A percentile compares a stretch with the other conserved stretches of the same genome.
Conservation (phyloP, 2,329 filamentous ascomycete species). For the Fusarium pseudoanthophilum region DNA sequence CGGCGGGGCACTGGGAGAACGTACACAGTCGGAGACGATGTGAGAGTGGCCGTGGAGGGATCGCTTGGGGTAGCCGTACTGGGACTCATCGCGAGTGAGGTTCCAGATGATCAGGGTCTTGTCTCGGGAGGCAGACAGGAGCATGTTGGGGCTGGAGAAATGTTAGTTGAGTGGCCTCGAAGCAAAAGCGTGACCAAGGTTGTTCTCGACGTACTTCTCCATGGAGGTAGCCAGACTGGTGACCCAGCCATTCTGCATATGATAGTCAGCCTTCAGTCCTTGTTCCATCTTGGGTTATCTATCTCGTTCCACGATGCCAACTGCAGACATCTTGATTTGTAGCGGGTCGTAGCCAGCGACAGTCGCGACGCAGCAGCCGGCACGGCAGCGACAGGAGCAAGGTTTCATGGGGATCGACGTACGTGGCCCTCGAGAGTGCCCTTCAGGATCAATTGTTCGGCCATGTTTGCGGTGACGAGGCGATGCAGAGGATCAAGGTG, state of each 20-base stretch:
- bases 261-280: conserved; percentile 43
- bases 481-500: conserved; percentile 52
- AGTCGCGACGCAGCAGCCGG: conserved; percentile 32
- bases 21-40: conserved; percentile 99
- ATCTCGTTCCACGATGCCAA: conserved; percentile 20
- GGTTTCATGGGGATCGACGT: conserved; percentile 55
- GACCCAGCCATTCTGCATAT: conserved; percentile 88
- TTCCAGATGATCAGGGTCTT: conserved; percentile 99
- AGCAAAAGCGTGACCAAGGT: conserved; percentile 5
- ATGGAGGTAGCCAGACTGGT: conserved; percentile 97
- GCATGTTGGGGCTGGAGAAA: conserved; percentile 89
- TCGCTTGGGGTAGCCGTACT: conserved; percentile 99
- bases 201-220: conserved; percentile 80
- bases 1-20: conserved; percentile 55
- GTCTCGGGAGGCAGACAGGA: conserved; percentile 96
- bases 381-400: conserved; percentile 27
- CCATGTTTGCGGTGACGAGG: conserved; percentile 70
- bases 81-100: conserved; percentile 96
- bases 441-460: conserved; percentile 95
- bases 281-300: conserved; percentile 8
- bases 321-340: conserved; percentile 19
- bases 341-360: conserved; percentile 29
- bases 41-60: conserved; percentile 98
- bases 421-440: conserved; percentile 97
- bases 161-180: conserved; percentile 25